These are phyloP conservation scores for Suillus fuscotomentosus DNA, from an alignment of 768 basidiomycete species.

Conservation along the genomic window DNA sequence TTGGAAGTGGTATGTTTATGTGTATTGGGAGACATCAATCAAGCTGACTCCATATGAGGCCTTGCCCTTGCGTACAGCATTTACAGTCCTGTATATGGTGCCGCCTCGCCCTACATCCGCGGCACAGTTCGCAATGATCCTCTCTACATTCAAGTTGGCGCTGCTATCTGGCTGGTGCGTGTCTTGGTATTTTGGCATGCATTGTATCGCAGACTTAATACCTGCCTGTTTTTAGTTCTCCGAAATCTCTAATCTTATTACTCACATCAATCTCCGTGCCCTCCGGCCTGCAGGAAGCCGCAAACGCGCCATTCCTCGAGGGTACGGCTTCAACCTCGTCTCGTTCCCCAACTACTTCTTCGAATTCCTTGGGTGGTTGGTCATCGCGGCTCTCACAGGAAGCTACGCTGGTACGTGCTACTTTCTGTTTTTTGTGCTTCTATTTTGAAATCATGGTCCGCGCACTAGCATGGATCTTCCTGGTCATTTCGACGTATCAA, in stretches of 20 bases:
- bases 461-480: slow-evolving; percentile 61
- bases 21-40: background rate
- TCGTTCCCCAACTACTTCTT: slow-evolving; percentile 96
- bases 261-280: slow-evolving; percentile 79
- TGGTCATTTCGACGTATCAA: slow-evolving; percentile 53
- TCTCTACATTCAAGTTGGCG: slow-evolving; percentile 63
- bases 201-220: slow-evolving; percentile 1
- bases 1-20: slow-evolving; percentile 55
- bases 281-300: slow-evolving; percentile 82
- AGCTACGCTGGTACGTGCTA: slow-evolving; percentile 65
- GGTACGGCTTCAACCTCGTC: slow-evolving; percentile 87
- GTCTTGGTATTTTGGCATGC: background rate
- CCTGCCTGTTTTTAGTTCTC: slow-evolving; percentile 56
- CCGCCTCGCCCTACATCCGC: slow-evolving; percentile 56
- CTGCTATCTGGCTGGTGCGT: slow-evolving; percentile 76
- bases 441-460: background rate
- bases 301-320: slow-evolving; percentile 83
- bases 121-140: slow-evolving; percentile 65
- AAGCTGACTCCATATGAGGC: slow-evolving; percentile 39
- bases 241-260: slow-evolving; percentile 80
- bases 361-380: slow-evolving; percentile 76
- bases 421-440: background rate
- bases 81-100: slow-evolving; percentile 79
- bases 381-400: slow-evolving; percentile 73
- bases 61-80: slow-evolving; percentile 75